Base-by-base conservation (phyloP, 2,329 filamentous ascomycete species). In the Akanthomyces dipterigenus region DNA sequence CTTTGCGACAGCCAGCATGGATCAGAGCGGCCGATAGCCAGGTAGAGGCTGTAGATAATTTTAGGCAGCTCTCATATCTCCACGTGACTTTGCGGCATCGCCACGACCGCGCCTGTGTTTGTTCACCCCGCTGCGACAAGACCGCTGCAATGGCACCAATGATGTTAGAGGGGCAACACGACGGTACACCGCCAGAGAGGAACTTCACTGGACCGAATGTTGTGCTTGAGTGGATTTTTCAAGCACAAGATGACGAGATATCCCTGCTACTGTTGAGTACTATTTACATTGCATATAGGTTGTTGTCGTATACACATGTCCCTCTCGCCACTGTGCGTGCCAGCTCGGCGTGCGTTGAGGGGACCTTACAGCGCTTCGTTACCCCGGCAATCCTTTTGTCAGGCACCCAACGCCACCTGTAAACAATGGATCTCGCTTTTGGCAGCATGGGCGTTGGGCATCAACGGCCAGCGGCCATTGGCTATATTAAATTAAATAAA, bases 11-110 rank as follows among this genome's bases (percentile, higher is more conserved):
- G 53, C 24, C 31, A 8, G 24, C 34, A 28, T n/a, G 22, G 9
- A 28, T 18, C 3, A 40, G 4, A 7, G 20, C 12, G 8, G 40
- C 6, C 1, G n/a, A 8, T 26, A 48, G 8, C 11, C n/a, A n/a
- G n/a, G n/a, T 48, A 11, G 42, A 49, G 34, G 55, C 43, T 49
- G 45, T 20, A 34, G 45, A 58, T 49, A 40, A 58, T 31, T 62
- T 38, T 55, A 54, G 60, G 40, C 55, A 45, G 22, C 51, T 16
- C n/a, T 61, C 40, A 55, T 63, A 63, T 63, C 53, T 14, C 16
- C 62, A 63, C 62, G 62, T 63, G 62, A 63, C 54, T 40, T 2
- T 16, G 14, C 38, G 28, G 38, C n/a, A 16, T 58, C 43, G 22
- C 42, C n/a, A 55, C n/a, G 12, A 16, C 14, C 22, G 31, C 45